Conservation (phyloP, 805 yeast species). For the Wickerhamiella sorbophila region DNA sequence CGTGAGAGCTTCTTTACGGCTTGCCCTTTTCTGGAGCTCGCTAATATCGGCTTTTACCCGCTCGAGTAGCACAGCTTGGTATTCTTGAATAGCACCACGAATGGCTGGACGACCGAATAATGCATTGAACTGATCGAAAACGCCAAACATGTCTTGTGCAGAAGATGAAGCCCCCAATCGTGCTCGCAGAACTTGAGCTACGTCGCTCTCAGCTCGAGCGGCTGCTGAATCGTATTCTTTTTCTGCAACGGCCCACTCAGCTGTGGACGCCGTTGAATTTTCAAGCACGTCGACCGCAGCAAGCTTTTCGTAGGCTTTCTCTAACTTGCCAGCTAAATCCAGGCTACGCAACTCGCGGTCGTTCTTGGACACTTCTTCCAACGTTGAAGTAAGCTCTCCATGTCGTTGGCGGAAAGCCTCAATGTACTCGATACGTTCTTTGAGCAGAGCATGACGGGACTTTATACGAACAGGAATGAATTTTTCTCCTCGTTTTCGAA, state of each 20-base stretch:
- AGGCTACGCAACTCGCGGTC: conserved; percentile 15
- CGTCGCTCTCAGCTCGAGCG: conserved; percentile 32
- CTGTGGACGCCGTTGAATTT: conserved; percentile 24
- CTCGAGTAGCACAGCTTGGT: conserved; percentile 37
- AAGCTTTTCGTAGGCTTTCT: conserved; percentile 31
- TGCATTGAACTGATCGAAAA: conserved; percentile 36
- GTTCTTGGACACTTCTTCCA: background rate
- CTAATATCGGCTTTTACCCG: conserved; percentile 36
- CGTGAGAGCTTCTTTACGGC: conserved; percentile 23
- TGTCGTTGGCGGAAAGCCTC: conserved; percentile 39
- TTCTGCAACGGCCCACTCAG: conserved; percentile 32
- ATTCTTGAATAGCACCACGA: conserved; percentile 44
- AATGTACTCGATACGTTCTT: conserved; percentile 33
- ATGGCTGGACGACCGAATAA: conserved; percentile 40
- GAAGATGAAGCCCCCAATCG: conserved; percentile 29
- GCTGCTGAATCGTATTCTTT: conserved; percentile 31
- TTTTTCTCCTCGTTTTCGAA: conserved; percentile 59
- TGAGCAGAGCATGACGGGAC: conserved; percentile 30
- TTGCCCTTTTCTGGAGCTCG: conserved; percentile 30
- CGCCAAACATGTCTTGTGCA: conserved; percentile 34
- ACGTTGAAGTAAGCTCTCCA: conserved; percentile 29
- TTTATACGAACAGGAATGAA: conserved; percentile 49
- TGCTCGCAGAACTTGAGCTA: conserved; percentile 30
- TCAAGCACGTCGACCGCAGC: conserved; percentile 28
- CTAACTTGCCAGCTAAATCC: conserved; percentile 26